Evolutionary conservation across 2,329 filamentous ascomycete species (phyloP).

Genomic region (Eurotiales sp.): DNA sequence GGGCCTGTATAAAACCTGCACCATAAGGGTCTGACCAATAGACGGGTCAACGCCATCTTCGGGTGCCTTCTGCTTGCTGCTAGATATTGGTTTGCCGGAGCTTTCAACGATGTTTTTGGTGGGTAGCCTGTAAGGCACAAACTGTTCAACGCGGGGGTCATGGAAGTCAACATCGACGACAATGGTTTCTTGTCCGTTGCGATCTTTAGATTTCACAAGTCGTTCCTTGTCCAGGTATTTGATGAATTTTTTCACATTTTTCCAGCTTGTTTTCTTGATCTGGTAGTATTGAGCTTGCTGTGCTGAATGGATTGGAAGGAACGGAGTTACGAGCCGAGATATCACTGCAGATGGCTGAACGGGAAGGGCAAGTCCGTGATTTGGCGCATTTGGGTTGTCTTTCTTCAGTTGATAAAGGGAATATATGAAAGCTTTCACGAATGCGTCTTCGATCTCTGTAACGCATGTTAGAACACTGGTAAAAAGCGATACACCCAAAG

Average conservation of each 20-base stretch:
- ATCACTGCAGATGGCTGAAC: constrained; percentile 62
- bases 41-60: constrained; percentile 36
- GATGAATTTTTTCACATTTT: constrained; percentile 67
- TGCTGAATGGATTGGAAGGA: constrained; percentile 57
- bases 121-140: constrained; percentile 61
- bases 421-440: constrained; percentile 62
- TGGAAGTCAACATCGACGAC: constrained; percentile 64
- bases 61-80: constrained; percentile 26
- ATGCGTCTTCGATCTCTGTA: constrained; percentile 63
- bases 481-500: constrained; percentile 13
- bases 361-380: constrained; percentile 58
- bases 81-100: constrained; percentile 31
- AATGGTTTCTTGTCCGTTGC: constrained; percentile 60
- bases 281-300: constrained; percentile 56
- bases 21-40: constrained; percentile 40
- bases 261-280: constrained; percentile 69
- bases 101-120: constrained; percentile 51
- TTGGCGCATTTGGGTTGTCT: constrained; percentile 49
- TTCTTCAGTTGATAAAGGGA: constrained; percentile 59
- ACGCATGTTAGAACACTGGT: constrained; percentile 2
- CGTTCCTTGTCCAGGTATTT: constrained; percentile 62
- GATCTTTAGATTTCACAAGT: constrained; percentile 63
- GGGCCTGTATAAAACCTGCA: constrained; percentile 54
- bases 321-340: constrained; percentile 62
- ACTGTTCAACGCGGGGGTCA: constrained; percentile 51